phyloP scores from a whole-genome alignment of 2,329 filamentous ascomycete species.

The Fusarium praegraminearum region DNA sequence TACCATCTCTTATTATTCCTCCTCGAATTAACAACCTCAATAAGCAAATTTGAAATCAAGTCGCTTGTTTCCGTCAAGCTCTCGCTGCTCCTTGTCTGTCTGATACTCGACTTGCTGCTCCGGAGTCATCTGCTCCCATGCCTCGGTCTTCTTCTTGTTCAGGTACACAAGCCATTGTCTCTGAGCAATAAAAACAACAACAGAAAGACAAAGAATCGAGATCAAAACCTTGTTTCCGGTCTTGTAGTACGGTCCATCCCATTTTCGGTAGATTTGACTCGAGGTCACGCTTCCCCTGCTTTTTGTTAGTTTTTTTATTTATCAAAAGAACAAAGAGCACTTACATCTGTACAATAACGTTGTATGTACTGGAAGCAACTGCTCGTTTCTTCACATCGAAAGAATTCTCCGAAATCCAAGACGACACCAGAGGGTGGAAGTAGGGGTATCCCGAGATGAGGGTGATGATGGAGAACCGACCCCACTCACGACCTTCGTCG shows the following conservation, averaged over 20 bases:
- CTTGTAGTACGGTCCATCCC: conserved; percentile 68
- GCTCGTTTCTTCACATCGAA: conserved; percentile 64
- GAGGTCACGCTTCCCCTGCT: conserved; percentile 55
- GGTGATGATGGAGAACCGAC: conserved; percentile 62
- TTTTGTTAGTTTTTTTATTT: conserved; percentile 12
- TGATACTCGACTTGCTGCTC: conserved; percentile 62
- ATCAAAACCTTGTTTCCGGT: conserved; percentile 69
- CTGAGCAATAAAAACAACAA: conserved; percentile 63
- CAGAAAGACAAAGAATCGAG: conserved; percentile 61
- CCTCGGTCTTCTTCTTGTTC: conserved; percentile 62
- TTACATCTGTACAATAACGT: conserved; percentile 60
- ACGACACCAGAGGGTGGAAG: conserved; percentile 66
- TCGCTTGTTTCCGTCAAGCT: conserved; percentile 62
- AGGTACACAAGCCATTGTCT: conserved; percentile 57
- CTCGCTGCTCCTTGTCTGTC: conserved; percentile 57
- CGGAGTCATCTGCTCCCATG: conserved; percentile 60
- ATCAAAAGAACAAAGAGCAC: background rate
- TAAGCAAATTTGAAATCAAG: conserved; percentile 66
- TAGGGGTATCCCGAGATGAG: conserved; percentile 68
- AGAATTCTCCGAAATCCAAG: conserved; percentile 64
- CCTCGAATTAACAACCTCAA: background rate
- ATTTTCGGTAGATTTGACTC: conserved; percentile 62
- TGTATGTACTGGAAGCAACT: conserved; percentile 61
- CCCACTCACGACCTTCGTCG: conserved; percentile 62
- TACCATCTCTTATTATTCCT: no score